phyloP scores from a whole-genome alignment of 805 yeast species.

The Pichia cephalocereana region DNA sequence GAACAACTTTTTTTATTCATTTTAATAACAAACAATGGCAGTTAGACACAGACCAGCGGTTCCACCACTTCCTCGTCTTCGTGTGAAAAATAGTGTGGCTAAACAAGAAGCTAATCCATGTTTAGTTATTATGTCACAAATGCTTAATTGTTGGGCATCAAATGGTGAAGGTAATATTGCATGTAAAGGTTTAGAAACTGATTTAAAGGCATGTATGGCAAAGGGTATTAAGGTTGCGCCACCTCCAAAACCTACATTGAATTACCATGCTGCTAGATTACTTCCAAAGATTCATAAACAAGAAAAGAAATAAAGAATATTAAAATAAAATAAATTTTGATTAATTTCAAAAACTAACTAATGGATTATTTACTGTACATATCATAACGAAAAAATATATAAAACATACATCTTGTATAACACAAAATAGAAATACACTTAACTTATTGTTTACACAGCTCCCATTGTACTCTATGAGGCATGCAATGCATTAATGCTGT shows the following conservation, averaged over 20 bases:
- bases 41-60: constrained; percentile 22
- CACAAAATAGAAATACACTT: no score
- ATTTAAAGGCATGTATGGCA: constrained; percentile 69
- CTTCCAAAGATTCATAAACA: constrained; percentile 43
- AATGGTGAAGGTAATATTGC: constrained; percentile 72
- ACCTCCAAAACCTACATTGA: constrained; percentile 36
- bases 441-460: no score
- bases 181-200: constrained; percentile 58
- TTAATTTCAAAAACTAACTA: no score
- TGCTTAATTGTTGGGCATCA: constrained; percentile 94
- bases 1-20: no score
- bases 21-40: constrained; percentile 1
- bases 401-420: no score
- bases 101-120: constrained; percentile 61
- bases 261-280: constrained; percentile 48
- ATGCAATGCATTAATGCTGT: no score
- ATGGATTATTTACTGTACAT: no score
- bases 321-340: no score
- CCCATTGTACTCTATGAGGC: no score
- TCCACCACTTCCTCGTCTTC: constrained; percentile 69
- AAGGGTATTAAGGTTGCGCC: constrained; percentile 25
- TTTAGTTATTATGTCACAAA: constrained; percentile 69
- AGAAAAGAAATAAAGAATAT: constrained; percentile 10
- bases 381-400: no score
- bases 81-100: constrained; percentile 56